Evolutionary conservation across 148 eudicot genomes (phyloP).

Genomic region (Cornus suecica): DNA sequence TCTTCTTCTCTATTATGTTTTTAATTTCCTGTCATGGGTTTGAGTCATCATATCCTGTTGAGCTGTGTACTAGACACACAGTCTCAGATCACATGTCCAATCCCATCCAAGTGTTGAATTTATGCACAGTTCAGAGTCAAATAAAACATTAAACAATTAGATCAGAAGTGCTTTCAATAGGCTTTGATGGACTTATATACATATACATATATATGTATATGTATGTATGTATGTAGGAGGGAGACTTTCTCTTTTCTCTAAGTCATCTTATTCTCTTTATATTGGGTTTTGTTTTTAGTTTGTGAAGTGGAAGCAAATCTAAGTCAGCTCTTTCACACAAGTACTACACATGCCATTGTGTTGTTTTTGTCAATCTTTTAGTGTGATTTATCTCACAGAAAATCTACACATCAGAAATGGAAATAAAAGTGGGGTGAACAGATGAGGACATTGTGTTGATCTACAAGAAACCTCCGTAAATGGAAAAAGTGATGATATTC

Average conservation of each 20-base stretch:
- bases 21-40: neutral
- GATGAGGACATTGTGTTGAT: constrained; percentile 25
- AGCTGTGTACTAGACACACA: neutral
- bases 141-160: constrained; percentile 20
- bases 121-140: neutral
- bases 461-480: constrained; percentile 27
- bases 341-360: constrained; percentile 17
- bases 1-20: too few species aligned
- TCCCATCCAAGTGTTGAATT: constrained; percentile 13
- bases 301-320: constrained; percentile 14
- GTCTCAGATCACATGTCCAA: constrained; percentile 23
- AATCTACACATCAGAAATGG: constrained; percentile 13
- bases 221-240: too few species aligned
- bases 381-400: constrained; percentile 13
- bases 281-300: constrained; percentile 30
- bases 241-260: constrained; percentile 23
- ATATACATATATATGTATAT: too few species aligned
- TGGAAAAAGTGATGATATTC: constrained; percentile 10
- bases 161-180: constrained; percentile 3
- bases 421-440: constrained; percentile 16
- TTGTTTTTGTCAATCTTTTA: constrained; percentile 34
- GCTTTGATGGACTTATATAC: constrained; percentile 1
- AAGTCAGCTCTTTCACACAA: constrained; percentile 16
- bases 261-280: constrained; percentile 32
- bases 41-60: neutral